Percentiles rank a stretch among this genome's conserved stretches.
phyloP scores from a whole-genome alignment of 768 basidiomycete species.

The Mycena sanguinolenta region DNA sequence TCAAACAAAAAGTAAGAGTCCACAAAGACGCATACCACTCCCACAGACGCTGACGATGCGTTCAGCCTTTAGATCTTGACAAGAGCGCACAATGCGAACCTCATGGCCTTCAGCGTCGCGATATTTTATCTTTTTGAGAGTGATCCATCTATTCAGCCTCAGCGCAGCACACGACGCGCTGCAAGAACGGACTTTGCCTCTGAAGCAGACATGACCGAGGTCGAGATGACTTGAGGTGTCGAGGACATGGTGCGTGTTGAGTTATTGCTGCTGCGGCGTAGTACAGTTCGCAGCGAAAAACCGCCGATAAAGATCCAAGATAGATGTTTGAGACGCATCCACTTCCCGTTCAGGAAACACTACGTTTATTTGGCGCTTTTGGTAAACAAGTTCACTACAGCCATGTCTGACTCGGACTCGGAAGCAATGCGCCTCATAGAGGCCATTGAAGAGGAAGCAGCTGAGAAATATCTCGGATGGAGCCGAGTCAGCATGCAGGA shows the following conservation, averaged over 20 bases:
- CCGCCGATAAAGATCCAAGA: too few species aligned
- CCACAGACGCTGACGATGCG: conserved; percentile 76
- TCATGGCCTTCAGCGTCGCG: conserved; percentile 82
- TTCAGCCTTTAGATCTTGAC: conserved; percentile 13
- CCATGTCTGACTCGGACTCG: too few species aligned
- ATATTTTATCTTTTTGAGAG: conserved; percentile 85
- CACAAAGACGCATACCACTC: conserved; percentile 58
- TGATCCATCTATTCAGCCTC: conserved; percentile 76
- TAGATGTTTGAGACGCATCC: conserved; percentile 2
- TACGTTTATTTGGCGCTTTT: too few species aligned
- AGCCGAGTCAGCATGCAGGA: too few species aligned
- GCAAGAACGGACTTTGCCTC: conserved; percentile 68
- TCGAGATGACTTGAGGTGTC: conserved; percentile 57
- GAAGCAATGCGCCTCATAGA: too few species aligned
- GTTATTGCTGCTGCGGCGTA: too few species aligned
- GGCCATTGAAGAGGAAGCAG: too few species aligned
- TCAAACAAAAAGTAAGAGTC: not conserved
- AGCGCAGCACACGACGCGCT: not conserved
- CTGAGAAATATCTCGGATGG: too few species aligned
- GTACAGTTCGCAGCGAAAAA: not conserved
- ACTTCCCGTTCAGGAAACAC: not conserved
- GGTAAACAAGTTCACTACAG: too few species aligned
- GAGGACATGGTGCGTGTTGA: conserved; percentile 27
- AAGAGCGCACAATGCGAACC: conserved; percentile 53
- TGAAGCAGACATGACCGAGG: conserved; percentile 61